phyloP scores from a whole-genome alignment of 306 rosid species.

The Quercus suber region DNA sequence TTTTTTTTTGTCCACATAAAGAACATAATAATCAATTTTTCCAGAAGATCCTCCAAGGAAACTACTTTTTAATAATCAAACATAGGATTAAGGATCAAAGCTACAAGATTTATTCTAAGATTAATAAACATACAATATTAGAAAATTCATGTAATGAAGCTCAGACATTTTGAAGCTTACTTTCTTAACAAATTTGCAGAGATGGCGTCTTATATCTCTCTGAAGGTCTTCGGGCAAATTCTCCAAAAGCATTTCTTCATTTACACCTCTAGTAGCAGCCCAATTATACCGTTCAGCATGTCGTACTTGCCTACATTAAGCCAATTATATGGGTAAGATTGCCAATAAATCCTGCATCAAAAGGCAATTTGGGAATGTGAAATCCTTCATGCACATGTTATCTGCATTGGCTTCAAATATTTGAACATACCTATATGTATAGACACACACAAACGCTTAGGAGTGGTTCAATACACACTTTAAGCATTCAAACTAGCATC shows the following conservation, averaged over 20 bases:
- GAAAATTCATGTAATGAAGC: background rate
- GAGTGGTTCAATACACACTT: too few relatives aligned
- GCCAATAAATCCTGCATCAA: background rate
- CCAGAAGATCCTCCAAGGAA: too few relatives aligned
- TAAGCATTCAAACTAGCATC: too few relatives aligned
- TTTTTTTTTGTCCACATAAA: too few relatives aligned
- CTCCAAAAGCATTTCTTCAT: conserved; percentile 75
- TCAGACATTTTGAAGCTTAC: conserved; percentile 31
- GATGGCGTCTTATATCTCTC: conserved; percentile 77
- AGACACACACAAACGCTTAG: background rate
- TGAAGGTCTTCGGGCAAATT: conserved; percentile 85
- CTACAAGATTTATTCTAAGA: background rate
- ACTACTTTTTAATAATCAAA: too few relatives aligned
- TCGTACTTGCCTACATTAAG: conserved; percentile 59
- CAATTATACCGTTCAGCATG: conserved; percentile 73
- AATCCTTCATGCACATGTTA: background rate
- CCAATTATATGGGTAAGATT: conserved; percentile 7
- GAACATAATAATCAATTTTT: too few relatives aligned
- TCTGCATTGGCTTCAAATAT: too few relatives aligned
- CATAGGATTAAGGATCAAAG: too few relatives aligned
- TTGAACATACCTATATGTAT: background rate
- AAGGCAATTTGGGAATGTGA: background rate
- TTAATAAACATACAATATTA: background rate
- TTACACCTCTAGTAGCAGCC: conserved; percentile 95
- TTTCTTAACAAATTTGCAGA: conserved; percentile 56